These are phyloP conservation scores for Entomophthora muscae DNA, from an alignment of 371 early-diverging fungal genomes.

Conservation along the genomic window DNA sequence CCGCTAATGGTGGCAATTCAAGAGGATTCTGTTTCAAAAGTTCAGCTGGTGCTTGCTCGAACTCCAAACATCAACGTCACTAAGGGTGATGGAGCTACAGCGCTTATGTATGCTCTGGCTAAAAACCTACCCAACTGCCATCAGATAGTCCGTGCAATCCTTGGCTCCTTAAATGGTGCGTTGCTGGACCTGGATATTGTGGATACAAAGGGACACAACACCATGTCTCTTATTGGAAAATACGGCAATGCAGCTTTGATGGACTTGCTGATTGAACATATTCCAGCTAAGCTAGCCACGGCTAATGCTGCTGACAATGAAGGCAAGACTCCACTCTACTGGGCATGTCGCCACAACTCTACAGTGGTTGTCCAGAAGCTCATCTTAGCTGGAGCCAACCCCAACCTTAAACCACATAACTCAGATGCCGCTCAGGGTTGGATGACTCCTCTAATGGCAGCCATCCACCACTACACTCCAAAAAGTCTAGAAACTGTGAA, in stretches of 20 bases:
- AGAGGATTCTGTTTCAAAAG: no score
- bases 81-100: slow-evolving; percentile 12
- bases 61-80: no score
- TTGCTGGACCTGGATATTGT: background rate
- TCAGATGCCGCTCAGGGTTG: no score
- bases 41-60: no score
- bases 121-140: slow-evolving; percentile 5
- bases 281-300: background rate
- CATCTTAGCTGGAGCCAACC: slow-evolving; percentile 17
- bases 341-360: slow-evolving; percentile 17
- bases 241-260: no score
- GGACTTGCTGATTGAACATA: background rate
- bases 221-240: background rate
- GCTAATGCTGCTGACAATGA: slow-evolving; percentile 14
- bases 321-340: slow-evolving; percentile 15
- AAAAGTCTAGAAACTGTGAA: slow-evolving; percentile 9
- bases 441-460: slow-evolving; percentile 10
- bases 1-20: no score
- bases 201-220: background rate
- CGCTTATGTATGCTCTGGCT: slow-evolving; percentile 15
- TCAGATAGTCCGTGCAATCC: no score
- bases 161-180: background rate
- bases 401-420: slow-evolving; percentile 12
- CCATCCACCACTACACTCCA: slow-evolving; percentile 10
- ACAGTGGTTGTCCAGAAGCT: slow-evolving; percentile 13